Conservation (phyloP, 78 protist genomes). For the Dictyostelium discoideum region DNA sequence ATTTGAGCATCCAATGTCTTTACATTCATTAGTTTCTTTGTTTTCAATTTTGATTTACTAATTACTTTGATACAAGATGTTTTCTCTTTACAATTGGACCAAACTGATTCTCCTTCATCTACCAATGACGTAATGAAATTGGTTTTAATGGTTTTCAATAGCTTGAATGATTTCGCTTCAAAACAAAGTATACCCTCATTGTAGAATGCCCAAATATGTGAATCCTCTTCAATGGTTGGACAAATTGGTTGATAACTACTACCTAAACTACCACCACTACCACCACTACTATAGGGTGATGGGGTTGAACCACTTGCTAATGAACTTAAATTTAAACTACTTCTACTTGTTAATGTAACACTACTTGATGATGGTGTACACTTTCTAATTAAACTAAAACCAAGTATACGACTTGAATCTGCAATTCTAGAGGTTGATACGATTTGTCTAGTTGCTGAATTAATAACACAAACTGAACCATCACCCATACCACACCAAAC, state of each 20-base stretch:
- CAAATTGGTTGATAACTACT: background rate
- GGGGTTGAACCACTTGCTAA: background rate
- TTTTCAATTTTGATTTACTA: constrained; percentile 40
- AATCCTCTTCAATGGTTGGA: constrained; percentile 20
- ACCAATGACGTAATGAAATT: constrained; percentile 13
- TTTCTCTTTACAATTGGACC: constrained; percentile 61
- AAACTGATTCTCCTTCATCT: constrained; percentile 39
- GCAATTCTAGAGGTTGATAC: background rate
- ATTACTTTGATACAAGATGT: constrained; percentile 8
- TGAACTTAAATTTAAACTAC: background rate
- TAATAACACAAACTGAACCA: constrained; percentile 37
- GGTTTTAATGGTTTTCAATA: constrained; percentile 27
- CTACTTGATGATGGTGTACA: background rate
- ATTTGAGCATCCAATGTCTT: constrained; percentile 38
- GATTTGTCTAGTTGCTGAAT: background rate
- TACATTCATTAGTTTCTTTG: constrained; percentile 24
- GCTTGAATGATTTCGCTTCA: constrained; percentile 38
- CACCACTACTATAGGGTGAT: background rate
- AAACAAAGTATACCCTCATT: constrained; percentile 44
- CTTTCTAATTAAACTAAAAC: background rate
- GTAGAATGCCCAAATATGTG: constrained; percentile 66
- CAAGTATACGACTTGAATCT: constrained; percentile 38
- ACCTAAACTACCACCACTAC: background rate
- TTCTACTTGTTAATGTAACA: background rate
- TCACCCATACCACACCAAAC: constrained; percentile 73